A percentile compares a stretch with the other conserved stretches of the same genome.
Conservation (phyloP, 148 eudicot species). For the Camellia japonica region DNA sequence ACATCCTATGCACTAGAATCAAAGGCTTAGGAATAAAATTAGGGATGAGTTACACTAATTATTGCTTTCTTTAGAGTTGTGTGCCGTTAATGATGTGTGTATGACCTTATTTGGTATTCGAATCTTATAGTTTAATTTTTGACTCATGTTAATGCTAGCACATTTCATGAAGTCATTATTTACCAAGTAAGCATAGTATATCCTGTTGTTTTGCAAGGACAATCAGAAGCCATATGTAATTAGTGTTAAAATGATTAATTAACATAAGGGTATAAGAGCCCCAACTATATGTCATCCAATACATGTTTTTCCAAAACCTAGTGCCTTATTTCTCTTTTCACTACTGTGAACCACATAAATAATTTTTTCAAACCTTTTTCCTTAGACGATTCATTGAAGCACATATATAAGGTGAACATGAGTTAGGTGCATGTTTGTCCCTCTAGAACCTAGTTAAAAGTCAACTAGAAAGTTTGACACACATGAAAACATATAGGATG, state of each 20-base stretch:
- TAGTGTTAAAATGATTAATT: neutral
- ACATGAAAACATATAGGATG: neutral
- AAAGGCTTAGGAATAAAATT: neutral
- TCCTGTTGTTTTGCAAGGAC: slow-evolving; percentile 34
- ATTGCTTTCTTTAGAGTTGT: neutral
- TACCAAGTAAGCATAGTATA: neutral
- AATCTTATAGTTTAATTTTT: too few species aligned
- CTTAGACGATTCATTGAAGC: too few species aligned
- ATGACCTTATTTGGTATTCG: too few species aligned
- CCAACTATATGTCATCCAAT: neutral
- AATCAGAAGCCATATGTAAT: slow-evolving; percentile 32
- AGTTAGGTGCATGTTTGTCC: too few species aligned
- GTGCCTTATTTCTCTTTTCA: neutral
- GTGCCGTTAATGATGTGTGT: too few species aligned
- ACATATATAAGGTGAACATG: too few species aligned
- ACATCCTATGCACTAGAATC: neutral
- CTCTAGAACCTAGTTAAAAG: too few species aligned
- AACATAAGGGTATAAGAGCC: neutral
- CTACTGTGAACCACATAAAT: too few species aligned
- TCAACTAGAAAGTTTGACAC: too few species aligned
- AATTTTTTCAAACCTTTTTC: too few species aligned
- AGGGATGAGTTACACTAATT: slow-evolving; percentile 3
- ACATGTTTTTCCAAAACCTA: neutral
- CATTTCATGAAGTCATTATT: neutral
- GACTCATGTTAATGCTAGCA: neutral